Evolutionary conservation across 2,329 filamentous ascomycete genomes (phyloP), one percentile per base, ranked within the genome.

Genomic region (Stagonosporopsis rhizophila): DNA sequence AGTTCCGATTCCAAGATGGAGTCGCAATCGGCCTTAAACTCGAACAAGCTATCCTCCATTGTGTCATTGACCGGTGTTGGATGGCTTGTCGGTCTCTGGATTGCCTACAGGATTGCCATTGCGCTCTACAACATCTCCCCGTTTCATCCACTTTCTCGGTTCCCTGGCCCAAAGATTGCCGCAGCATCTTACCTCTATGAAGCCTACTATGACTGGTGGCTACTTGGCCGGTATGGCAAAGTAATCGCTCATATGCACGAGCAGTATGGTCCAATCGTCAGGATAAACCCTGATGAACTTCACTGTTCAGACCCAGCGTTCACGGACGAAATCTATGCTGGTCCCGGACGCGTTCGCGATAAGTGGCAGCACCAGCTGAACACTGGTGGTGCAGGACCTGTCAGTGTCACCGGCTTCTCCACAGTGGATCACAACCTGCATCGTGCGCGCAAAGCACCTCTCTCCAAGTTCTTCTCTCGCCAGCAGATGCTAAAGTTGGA

Each of bases 391-490:
- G 58, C 53, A 39, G 68, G 69, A 20, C 67, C 68, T 35, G 60
- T 68, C 23, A 57, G 59, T 2, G 62, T 62, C 1, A 65, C 69
- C 41, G 73, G 70, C 3, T 68, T 72, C 27, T 65, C 65, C 5
- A 65, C 66, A 4, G 64, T 66, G 8, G 61, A 61, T n/a, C 62
- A 76, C 58, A 67, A 72, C 3, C 48, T 74, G 17, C 75, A 78
- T 58, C 70, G 69, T 17, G 39, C 60, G 11, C 66, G 74, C 23
- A 68, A 69, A 37, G 62, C 60, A 5, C 68, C 75, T 2, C 50
- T 77, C 14, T 71, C 66, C 51, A 70, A 68, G 8, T 77, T 75
- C 65, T 77, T 78, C 56, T 76, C 73, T 9, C 69, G 61, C 38
- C 64, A 66, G 41, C 66, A 70, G 41, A 67, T 70, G 58, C 49